These are phyloP conservation scores for Pogostemon cablin DNA, from an alignment of 257 asterid species.

Conservation along the genomic window DNA sequence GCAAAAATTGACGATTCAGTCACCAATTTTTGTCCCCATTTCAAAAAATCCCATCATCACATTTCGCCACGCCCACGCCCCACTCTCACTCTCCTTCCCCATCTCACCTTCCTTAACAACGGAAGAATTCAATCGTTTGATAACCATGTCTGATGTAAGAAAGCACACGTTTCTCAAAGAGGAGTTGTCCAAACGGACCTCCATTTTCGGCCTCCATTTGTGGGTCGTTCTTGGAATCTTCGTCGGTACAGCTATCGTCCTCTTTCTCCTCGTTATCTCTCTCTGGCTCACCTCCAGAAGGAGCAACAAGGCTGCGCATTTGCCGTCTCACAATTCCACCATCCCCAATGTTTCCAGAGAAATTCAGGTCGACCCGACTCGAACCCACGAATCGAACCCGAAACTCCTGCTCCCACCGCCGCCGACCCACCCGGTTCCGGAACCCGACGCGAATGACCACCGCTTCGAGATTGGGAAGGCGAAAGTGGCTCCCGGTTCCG, in stretches of 20 bases:
- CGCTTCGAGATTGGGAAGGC: conserved; percentile 79
- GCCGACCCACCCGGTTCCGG: conserved; percentile 41
- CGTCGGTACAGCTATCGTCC: conserved; percentile 71
- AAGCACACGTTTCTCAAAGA: conserved; percentile 47
- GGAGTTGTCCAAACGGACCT: conserved; percentile 60
- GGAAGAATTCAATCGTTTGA: too few relatives aligned
- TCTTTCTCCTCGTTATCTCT: conserved; percentile 62
- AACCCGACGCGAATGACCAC: conserved; percentile 45
- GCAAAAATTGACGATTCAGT: neutral
- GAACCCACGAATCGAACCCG: conserved; percentile 35
- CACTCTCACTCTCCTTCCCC: conserved; percentile 17
- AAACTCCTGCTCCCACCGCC: conserved; percentile 46
- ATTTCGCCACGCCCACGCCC: conserved; percentile 33
- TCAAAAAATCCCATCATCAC: conserved; percentile 54
- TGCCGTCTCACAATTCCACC: conserved; percentile 39
- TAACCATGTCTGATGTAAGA: conserved; percentile 46
- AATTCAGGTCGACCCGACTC: conserved; percentile 61
- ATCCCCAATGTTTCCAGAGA: conserved; percentile 73
- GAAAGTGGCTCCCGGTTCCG: conserved; percentile 45
- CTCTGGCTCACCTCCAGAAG: conserved; percentile 70
- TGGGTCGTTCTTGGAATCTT: conserved; percentile 84
- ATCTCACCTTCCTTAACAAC: too few relatives aligned
- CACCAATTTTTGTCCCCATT: conserved; percentile 40
- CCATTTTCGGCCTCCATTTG: conserved; percentile 69
- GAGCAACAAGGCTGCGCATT: conserved; percentile 41